These are phyloP conservation scores for Macrolepiota dolichaula DNA, from an alignment of 768 basidiomycete species.

Conservation along the genomic window DNA sequence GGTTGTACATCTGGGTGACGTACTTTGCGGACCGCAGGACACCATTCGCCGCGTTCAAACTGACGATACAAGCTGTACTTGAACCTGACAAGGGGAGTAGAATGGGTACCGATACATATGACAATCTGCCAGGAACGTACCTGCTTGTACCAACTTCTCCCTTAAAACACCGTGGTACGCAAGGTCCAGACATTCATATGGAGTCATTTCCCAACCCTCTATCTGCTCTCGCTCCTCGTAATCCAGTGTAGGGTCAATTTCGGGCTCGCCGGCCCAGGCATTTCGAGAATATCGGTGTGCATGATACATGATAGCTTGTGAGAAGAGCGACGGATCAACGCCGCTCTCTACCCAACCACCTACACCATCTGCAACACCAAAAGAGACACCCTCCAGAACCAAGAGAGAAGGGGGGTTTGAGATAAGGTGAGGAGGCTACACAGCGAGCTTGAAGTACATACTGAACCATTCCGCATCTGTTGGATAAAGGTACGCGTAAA, in stretches of 20 bases:
- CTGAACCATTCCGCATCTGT: slow-evolving; percentile 78
- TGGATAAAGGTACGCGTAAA: background rate
- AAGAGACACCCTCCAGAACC: slow-evolving; percentile 57
- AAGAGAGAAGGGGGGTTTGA: slow-evolving; percentile 24
- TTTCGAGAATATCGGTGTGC: slow-evolving; percentile 67
- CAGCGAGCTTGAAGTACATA: slow-evolving; percentile 39
- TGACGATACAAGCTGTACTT: slow-evolving; percentile 78
- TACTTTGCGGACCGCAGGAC: slow-evolving; percentile 77
- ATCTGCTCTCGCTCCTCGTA: slow-evolving; percentile 62
- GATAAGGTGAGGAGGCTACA: slow-evolving; percentile 9
- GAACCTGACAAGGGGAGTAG: slow-evolving; percentile 50
- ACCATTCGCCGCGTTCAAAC: slow-evolving; percentile 72
- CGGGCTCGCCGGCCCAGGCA: slow-evolving; percentile 83
- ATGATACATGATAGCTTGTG: slow-evolving; percentile 89
- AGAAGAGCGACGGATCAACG: slow-evolving; percentile 85
- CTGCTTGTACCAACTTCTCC: slow-evolving; percentile 65
- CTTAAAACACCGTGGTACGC: slow-evolving; percentile 70
- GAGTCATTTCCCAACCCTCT: slow-evolving; percentile 76
- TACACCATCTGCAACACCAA: slow-evolving; percentile 91
- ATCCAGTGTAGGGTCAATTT: slow-evolving; percentile 74
- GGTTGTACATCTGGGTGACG: slow-evolving; percentile 20
- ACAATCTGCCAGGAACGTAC: slow-evolving; percentile 36
- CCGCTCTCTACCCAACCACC: slow-evolving; percentile 87
- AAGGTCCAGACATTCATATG: slow-evolving; percentile 66
- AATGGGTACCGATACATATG: background rate